Evolutionary conservation across 495 filamentous ascomycete genomes (phyloP), one percentile per base, ranked within the genome.

Genomic region (Penicillium maclennaniae): DNA sequence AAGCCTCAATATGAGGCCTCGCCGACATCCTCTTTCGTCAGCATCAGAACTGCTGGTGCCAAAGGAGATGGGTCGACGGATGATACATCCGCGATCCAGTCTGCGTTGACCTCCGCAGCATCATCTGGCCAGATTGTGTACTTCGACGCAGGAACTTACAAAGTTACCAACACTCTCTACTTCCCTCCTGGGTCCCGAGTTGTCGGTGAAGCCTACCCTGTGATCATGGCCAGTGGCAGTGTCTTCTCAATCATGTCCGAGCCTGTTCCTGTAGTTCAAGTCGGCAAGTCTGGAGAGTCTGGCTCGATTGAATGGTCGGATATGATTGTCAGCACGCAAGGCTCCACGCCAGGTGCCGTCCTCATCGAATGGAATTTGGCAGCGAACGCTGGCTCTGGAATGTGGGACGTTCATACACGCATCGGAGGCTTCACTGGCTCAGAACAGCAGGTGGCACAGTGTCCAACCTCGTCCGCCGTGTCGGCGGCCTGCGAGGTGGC

Each of bases 281-380:
- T 91, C 25, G 82, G 89, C 45, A 74, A 77, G 27, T 34, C 59
- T 60, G 79, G 78, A 12, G 72, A 82, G 12, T 55, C 67, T 16
- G 83, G 84, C 37, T 64, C 67, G 3, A 69, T 85, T 14, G 80
- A 87, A 61, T 80, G 75, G 70, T 77, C 72, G 17, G 82, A 86
- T 60, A 70, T 83, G 63, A 84, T 83, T 67, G 81, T 74, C 64
- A 81, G 58, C 68, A 88, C 63, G 48, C 78, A 82, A 43, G 85
- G 85, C 25, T 66, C 68, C 21, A 56, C 69, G 0, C 80, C 84
- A 2, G 89, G 89, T 19, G 88, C 86, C 34, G 81, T 83, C 15
- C 75, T 91, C 31, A 83, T 95, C 49, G 79, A 91, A 66, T 91
- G 83, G 80, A 91, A 91, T 64, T 65, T 91, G 44, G 74, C 70